Conservation (phyloP, 805 yeast species). For the Myxozyma monticola region DNA sequence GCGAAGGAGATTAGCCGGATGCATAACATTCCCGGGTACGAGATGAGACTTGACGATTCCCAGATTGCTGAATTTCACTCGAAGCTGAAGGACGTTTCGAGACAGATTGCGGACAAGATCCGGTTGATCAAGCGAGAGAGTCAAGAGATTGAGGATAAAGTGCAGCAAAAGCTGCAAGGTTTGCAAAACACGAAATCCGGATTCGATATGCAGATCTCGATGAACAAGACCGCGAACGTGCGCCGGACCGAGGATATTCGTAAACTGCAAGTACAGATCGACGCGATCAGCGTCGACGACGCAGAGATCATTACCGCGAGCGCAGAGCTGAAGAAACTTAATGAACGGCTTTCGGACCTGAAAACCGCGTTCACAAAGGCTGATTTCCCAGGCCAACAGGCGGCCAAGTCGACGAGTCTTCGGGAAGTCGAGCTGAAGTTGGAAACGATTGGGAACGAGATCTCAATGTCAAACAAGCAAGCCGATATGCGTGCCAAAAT, state of each 20-base stretch:
- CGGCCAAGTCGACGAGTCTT: conserved; percentile 6
- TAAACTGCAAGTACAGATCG: conserved; percentile 44
- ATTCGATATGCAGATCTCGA: conserved; percentile 29
- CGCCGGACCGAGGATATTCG: conserved; percentile 40
- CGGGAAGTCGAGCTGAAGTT: conserved; percentile 36
- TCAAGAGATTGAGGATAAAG: conserved; percentile 37
- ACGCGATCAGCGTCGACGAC: conserved; percentile 45
- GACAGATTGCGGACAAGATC: conserved; percentile 13
- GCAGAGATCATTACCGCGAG: conserved; percentile 47
- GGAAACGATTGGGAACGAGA: conserved; percentile 54
- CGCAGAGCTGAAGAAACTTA: conserved; percentile 41
- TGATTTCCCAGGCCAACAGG: conserved; percentile 4
- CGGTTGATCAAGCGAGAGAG: conserved; percentile 30
- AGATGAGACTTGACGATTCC: conserved; percentile 6
- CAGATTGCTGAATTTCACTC: conserved; percentile 15
- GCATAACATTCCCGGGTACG: conserved; percentile 21
- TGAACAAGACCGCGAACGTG: conserved; percentile 9
- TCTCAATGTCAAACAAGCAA: conserved; percentile 55
- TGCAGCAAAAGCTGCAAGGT: conserved; percentile 32
- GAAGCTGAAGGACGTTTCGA: conserved; percentile 1
- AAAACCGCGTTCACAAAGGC: conserved; percentile 13
- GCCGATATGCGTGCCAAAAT: conserved; percentile 60
- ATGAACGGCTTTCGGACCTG: conserved; percentile 42
- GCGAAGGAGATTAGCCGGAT: conserved; percentile 8
- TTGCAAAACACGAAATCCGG: conserved; percentile 33